A percentile compares a stretch with the other conserved stretches of the same genome.
Evolutionary conservation across 768 basidiomycete genomes (phyloP).

Genomic region (Boletus reticuloceps): DNA sequence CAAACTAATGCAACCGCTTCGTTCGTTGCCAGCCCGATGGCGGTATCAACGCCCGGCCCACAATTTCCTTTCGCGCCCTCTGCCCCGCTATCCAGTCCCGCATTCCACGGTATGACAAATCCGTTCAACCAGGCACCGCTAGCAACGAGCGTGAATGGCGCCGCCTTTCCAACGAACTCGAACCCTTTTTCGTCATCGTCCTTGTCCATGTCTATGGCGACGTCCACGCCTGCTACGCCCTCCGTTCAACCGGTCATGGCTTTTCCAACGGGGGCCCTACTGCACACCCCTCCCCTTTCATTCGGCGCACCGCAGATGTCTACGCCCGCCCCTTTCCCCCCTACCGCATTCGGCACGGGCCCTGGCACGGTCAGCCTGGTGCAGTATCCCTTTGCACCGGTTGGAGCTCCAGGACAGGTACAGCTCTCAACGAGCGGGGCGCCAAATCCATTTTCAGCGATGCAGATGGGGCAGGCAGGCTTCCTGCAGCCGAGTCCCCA

Average conservation of each 20-base stretch:
- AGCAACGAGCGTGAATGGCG: not conserved
- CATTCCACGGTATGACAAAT: conserved; percentile 11
- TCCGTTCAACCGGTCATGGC: conserved; percentile 8
- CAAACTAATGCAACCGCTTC: conserved; percentile 1
- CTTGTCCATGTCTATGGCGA: not conserved
- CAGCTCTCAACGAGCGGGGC: conserved; percentile 13
- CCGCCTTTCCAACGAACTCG: conserved; percentile 1
- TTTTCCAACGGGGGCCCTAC: conserved; percentile 1
- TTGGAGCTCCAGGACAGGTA: conserved; percentile 19
- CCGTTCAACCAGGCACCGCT: conserved; percentile 16
- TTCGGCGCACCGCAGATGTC: not conserved
- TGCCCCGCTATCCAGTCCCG: conserved; percentile 12
- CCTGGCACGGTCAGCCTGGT: not conserved
- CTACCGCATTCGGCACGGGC: conserved; percentile 1
- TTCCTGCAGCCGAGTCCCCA: conserved; percentile 31
- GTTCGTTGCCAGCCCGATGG: conserved; percentile 3
- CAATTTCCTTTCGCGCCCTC: conserved; percentile 8
- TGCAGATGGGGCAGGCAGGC: conserved; percentile 13
- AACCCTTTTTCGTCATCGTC: conserved; percentile 17
- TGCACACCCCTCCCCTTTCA: conserved; percentile 2
- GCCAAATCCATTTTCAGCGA: conserved; percentile 18
- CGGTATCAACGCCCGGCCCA: not conserved
- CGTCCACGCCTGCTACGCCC: conserved; percentile 8
- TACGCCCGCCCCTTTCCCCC: conserved; percentile 1
- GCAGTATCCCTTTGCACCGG: conserved; percentile 23